A percentile compares a stretch with the other conserved stretches of the same genome.
Evolutionary conservation across 495 filamentous ascomycete species (phyloP).

Genomic region (Tuber magnatum): DNA sequence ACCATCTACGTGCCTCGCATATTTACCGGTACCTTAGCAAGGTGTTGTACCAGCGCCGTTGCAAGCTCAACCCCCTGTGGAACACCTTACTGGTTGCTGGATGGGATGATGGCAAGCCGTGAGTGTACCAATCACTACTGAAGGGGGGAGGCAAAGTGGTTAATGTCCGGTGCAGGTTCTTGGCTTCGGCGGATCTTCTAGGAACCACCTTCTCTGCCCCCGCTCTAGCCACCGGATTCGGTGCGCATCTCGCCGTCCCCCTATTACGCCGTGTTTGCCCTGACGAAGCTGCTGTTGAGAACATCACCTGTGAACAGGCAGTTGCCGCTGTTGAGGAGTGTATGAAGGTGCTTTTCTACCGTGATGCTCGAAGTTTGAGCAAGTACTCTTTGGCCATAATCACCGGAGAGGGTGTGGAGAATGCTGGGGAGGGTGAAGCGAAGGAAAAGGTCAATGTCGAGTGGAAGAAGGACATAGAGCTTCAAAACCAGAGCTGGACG

Average conservation of each 20-base stretch:
- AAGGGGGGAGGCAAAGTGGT: neutral
- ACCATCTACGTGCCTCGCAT: conserved; percentile 45
- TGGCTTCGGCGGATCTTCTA: conserved; percentile 81
- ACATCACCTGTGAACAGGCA: conserved; percentile 69
- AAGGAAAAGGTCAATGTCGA: conserved; percentile 44
- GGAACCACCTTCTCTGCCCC: conserved; percentile 85
- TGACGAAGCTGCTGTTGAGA: conserved; percentile 65
- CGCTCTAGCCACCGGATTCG: conserved; percentile 86
- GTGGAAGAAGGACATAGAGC: conserved; percentile 35
- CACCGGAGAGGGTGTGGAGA: conserved; percentile 73
- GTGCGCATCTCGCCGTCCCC: conserved; percentile 84
- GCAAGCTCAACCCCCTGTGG: conserved; percentile 95
- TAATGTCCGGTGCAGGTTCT: conserved; percentile 48
- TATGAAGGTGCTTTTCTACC: conserved; percentile 97
- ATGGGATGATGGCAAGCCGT: conserved; percentile 68
- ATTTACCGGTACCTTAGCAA: conserved; percentile 93
- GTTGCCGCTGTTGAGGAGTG: conserved; percentile 74
- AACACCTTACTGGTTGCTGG: conserved; percentile 88
- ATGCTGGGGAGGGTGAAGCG: conserved; percentile 64
- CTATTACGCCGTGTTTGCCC: conserved; percentile 74
- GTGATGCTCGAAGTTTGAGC: conserved; percentile 87
- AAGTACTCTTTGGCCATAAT: conserved; percentile 85
- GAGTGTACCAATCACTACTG: conserved; percentile 12
- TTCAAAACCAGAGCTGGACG: conserved; percentile 87
- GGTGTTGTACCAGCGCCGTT: conserved; percentile 87